Conservation (phyloP, 179 eudicot genomes). For the Silene coronaria region DNA sequence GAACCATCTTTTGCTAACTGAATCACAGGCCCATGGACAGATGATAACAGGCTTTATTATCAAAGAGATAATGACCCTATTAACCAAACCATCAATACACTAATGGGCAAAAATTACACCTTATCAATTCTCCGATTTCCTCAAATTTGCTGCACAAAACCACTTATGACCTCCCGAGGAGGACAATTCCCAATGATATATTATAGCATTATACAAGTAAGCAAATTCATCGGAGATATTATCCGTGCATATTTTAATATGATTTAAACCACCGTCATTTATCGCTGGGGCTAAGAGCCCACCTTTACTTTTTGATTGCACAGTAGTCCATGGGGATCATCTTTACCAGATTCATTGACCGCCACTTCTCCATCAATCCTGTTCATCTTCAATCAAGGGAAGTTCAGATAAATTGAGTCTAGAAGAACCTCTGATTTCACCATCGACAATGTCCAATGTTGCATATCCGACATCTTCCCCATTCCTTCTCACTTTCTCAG, state of each 20-base stretch:
- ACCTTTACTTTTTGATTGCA: background rate
- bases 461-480: background rate
- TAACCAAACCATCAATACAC: background rate
- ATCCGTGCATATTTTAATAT: background rate
- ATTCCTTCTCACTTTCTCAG: background rate
- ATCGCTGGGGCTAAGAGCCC: background rate
- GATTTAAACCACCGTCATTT: background rate
- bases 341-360: background rate
- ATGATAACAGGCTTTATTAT: no score
- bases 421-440: background rate
- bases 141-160: background rate
- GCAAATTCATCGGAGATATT: background rate
- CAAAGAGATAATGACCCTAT: background rate
- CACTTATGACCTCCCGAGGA: background rate
- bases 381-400: background rate
- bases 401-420: background rate
- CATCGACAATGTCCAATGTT: background rate
- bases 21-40: no score
- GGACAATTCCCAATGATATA: background rate
- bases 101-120: no score
- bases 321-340: background rate
- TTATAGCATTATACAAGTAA: background rate
- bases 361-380: background rate
- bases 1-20: no score
- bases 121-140: no score